A percentile compares a stretch with the other conserved stretches of the same genome.
These are phyloP conservation scores for Phylloboletellus chloephorus DNA, from an alignment of 1,284 basidiomycete species.

Conservation along the genomic window DNA sequence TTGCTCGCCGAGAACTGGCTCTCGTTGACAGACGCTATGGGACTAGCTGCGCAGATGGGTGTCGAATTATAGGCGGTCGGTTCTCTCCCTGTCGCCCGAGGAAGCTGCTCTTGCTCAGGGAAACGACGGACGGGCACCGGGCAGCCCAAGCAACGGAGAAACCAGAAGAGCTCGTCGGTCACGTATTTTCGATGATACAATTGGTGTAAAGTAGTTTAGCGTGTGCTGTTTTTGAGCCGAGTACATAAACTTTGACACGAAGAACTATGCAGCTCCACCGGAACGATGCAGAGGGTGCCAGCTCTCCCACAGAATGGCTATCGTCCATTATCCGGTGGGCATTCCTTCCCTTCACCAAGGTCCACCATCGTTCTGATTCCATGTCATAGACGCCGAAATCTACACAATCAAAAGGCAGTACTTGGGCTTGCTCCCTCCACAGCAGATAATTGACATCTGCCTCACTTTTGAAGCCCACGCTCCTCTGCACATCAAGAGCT, in stretches of 20 bases:
- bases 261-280: conserved; percentile 34
- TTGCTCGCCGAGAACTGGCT: conserved; percentile 9
- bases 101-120: conserved; percentile 33
- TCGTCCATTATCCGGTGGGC: conserved; percentile 30
- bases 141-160: neutral
- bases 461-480: conserved; percentile 64
- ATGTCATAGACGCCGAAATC: conserved; percentile 34
- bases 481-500: conserved; percentile 50
- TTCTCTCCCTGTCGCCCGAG: conserved; percentile 47
- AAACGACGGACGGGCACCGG: conserved; percentile 3
- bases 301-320: conserved; percentile 27
- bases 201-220: too few species aligned
- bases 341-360: conserved; percentile 3
- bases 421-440: conserved; percentile 55
- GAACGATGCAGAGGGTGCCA: conserved; percentile 32
- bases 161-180: conserved; percentile 6
- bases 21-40: conserved; percentile 1
- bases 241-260: conserved; percentile 31
- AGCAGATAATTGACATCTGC: conserved; percentile 72
- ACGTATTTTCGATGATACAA: too few species aligned
- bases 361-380: conserved; percentile 4
- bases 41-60: conserved; percentile 46
- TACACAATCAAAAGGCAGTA: conserved; percentile 64
- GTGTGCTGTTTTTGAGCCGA: neutral
- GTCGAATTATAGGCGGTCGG: conserved; percentile 35